phyloP scores from a whole-genome alignment of 495 filamentous ascomycete species.

The Daldinia loculata region DNA sequence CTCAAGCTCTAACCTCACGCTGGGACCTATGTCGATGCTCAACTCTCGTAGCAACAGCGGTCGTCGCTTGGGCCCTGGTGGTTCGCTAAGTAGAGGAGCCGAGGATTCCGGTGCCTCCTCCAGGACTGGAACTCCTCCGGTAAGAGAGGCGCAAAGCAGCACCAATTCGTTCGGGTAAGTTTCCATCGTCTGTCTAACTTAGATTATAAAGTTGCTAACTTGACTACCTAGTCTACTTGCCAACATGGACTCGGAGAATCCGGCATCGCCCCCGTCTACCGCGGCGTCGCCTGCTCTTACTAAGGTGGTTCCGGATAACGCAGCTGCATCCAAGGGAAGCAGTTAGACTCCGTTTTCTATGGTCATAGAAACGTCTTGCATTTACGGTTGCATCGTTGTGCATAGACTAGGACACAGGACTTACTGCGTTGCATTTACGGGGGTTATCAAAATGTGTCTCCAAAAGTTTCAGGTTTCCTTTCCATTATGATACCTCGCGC shows the following conservation, averaged over 20 bases:
- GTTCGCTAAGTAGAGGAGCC: constrained; percentile 71
- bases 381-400: constrained; percentile 47
- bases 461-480: constrained; percentile 52
- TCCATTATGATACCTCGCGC: constrained; percentile 55
- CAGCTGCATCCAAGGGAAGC: constrained; percentile 52
- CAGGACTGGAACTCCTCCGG: constrained; percentile 86
- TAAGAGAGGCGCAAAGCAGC: constrained; percentile 71
- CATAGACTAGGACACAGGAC: constrained; percentile 49
- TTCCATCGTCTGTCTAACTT: constrained; percentile 19
- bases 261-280: constrained; percentile 70
- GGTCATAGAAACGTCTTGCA: constrained; percentile 46
- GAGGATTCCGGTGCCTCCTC: constrained; percentile 82
- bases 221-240: constrained; percentile 53
- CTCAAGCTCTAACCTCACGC: constrained; percentile 69
- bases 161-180: constrained; percentile 91
- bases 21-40: constrained; percentile 84
- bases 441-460: constrained; percentile 55
- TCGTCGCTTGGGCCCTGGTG: constrained; percentile 77
- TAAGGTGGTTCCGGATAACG: constrained; percentile 69
- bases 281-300: constrained; percentile 65
- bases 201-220: constrained; percentile 40
- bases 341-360: constrained; percentile 44
- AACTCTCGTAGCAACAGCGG: constrained; percentile 81
- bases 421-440: constrained; percentile 58
- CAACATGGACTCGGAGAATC: constrained; percentile 61